These are phyloP conservation scores for Miscanthus lutarioriparius DNA, from an alignment of 176 grass and related monocot genomes.

Conservation along the genomic window DNA sequence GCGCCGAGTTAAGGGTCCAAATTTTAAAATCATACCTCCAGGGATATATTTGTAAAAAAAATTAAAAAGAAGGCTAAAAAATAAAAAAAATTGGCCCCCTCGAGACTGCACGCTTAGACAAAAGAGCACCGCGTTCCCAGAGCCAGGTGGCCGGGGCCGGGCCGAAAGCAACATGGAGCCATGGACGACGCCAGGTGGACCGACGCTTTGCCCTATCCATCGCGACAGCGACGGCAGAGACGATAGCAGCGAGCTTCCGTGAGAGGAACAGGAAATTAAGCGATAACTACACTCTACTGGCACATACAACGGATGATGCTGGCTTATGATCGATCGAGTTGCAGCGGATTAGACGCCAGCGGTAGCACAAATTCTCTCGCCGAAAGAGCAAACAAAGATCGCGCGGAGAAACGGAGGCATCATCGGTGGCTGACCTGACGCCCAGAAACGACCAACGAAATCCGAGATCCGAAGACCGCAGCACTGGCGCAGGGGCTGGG, in stretches of 20 bases:
- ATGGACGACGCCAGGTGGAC: not conserved
- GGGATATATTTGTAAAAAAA: too few relatives aligned
- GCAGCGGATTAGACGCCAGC: not conserved
- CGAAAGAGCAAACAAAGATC: not conserved
- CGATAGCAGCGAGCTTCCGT: not conserved
- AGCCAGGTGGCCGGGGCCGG: not conserved
- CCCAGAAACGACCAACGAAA: not conserved
- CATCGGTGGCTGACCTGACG: not conserved
- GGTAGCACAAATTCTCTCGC: not conserved
- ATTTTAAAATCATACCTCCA: too few relatives aligned
- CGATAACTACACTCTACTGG: not conserved
- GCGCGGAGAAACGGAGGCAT: not conserved
- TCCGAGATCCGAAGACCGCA: not conserved
- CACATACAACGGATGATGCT: not conserved
- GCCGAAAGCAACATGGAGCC: not conserved
- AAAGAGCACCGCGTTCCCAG: not conserved
- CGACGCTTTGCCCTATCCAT: conserved; percentile 2
- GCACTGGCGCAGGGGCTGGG: not conserved
- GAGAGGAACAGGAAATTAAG: not conserved
- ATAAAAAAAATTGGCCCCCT: too few relatives aligned
- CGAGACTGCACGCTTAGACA: not conserved
- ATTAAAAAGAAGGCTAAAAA: too few relatives aligned
- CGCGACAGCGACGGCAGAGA: conserved; percentile 1
- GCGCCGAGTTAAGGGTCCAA: too few relatives aligned
- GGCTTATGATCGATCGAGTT: not conserved